Evolutionary conservation across 257 asterid genomes (phyloP).

Genomic region (Fraxinus pennsylvanica): DNA sequence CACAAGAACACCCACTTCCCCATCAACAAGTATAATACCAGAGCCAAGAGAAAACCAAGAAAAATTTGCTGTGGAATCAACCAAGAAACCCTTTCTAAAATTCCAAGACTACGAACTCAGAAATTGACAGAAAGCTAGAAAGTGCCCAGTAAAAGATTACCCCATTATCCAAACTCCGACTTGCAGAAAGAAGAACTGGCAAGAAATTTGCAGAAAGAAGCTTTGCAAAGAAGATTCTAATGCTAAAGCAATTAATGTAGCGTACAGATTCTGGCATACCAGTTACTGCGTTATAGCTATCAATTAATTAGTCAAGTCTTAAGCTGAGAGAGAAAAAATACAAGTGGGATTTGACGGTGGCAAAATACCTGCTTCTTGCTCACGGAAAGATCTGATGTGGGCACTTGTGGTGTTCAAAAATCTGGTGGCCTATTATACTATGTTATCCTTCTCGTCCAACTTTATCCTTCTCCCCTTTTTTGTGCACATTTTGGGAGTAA

Average conservation of each 20-base stretch:
- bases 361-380: neutral
- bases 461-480: too few species aligned
- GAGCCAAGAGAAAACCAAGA: neutral
- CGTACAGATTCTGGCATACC: constrained; percentile 1
- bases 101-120: neutral
- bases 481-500: too few species aligned
- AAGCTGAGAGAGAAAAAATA: constrained; percentile 17
- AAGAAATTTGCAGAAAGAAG: neutral
- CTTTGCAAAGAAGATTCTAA: too few species aligned
- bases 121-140: neutral
- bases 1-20: constrained; percentile 40
- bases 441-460: constrained; percentile 8
- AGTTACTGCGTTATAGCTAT: too few species aligned
- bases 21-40: constrained; percentile 40
- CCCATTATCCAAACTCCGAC: neutral
- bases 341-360: constrained; percentile 23
- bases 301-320: constrained; percentile 2
- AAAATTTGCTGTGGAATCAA: neutral
- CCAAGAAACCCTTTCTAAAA: neutral
- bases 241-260: neutral
- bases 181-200: neutral
- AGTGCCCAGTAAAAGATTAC: neutral
- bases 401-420: constrained; percentile 28
- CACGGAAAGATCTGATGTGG: constrained; percentile 59
- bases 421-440: constrained; percentile 33